These are phyloP conservation scores for Solanum verrucosum DNA, from an alignment of 257 asterid species.

Conservation along the genomic window DNA sequence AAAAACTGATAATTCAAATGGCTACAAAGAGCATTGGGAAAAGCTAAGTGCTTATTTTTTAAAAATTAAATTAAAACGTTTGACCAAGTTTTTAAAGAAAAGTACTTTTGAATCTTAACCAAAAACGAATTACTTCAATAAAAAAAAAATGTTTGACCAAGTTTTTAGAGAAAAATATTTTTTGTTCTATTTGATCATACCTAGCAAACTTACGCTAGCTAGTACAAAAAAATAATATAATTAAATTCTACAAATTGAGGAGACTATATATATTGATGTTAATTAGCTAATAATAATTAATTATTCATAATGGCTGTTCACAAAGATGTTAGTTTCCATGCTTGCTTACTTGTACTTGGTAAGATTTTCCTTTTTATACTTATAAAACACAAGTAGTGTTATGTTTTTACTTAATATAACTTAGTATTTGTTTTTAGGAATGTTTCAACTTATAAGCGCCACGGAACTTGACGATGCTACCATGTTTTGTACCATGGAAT, in stretches of 20 bases:
- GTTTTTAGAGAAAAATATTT: neutral
- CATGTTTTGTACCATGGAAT: too few species aligned
- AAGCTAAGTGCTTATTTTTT: too few species aligned
- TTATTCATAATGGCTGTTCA: neutral
- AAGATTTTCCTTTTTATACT: too few species aligned
- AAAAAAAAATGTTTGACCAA: neutral
- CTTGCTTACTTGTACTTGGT: neutral
- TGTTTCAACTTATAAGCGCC: too few species aligned
- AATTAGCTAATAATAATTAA: neutral
- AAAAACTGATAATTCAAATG: neutral
- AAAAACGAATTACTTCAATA: too few species aligned
- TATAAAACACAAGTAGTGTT: too few species aligned
- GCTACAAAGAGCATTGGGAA: neutral
- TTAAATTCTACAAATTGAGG: neutral
- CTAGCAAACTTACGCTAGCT: neutral
- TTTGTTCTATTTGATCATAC: neutral
- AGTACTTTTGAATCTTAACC: neutral
- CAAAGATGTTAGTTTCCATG: neutral
- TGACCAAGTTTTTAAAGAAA: neutral
- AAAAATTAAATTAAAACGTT: neutral
- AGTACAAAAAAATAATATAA: neutral
- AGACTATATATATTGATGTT: neutral
- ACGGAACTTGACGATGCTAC: too few species aligned
- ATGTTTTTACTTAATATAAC: too few species aligned
- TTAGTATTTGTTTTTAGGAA: too few species aligned